Conservation (phyloP, 768 basidiomycete species). For the Auriscalpium vulgare region DNA sequence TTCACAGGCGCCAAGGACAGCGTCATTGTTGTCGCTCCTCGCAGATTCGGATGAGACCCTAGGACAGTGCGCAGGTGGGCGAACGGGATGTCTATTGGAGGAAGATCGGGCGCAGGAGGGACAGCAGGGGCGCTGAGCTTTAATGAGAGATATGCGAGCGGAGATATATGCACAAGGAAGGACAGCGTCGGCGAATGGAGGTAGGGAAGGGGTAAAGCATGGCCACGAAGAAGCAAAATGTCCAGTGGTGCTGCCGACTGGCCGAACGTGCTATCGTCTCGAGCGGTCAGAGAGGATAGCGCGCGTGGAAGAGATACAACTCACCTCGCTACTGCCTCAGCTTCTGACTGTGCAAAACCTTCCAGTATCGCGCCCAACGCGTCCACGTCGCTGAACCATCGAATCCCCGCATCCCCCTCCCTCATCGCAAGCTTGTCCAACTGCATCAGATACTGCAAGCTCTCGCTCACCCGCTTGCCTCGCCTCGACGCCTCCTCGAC, state of each 20-base stretch:
- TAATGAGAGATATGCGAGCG: conserved; percentile 58
- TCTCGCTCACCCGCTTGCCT: conserved; percentile 40
- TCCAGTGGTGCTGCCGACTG: conserved; percentile 49
- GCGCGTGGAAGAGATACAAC: not conserved
- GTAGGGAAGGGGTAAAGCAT: conserved; percentile 67
- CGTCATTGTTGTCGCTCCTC: conserved; percentile 50
- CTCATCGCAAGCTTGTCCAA: conserved; percentile 59
- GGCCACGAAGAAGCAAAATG: conserved; percentile 57
- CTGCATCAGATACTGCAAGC: conserved; percentile 63
- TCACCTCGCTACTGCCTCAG: conserved; percentile 44
- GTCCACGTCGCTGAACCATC: conserved; percentile 70
- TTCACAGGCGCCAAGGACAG: conserved; percentile 37
- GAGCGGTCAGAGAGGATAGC: not conserved
- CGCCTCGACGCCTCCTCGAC: conserved; percentile 43
- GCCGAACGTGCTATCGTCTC: conserved; percentile 19
- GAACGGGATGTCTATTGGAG: conserved; percentile 44
- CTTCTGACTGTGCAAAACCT: conserved; percentile 45
- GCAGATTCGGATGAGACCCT: conserved; percentile 24
- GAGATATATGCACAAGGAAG: conserved; percentile 66
- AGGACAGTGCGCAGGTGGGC: conserved; percentile 40
- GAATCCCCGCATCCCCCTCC: conserved; percentile 53
- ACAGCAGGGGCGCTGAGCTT: conserved; percentile 30
- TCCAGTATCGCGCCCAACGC: conserved; percentile 42
- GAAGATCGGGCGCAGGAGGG: conserved; percentile 17
- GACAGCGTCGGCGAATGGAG: conserved; percentile 59